These are phyloP conservation scores for Xylaria curta DNA, from an alignment of 495 filamentous ascomycete genomes.

Conservation along the genomic window DNA sequence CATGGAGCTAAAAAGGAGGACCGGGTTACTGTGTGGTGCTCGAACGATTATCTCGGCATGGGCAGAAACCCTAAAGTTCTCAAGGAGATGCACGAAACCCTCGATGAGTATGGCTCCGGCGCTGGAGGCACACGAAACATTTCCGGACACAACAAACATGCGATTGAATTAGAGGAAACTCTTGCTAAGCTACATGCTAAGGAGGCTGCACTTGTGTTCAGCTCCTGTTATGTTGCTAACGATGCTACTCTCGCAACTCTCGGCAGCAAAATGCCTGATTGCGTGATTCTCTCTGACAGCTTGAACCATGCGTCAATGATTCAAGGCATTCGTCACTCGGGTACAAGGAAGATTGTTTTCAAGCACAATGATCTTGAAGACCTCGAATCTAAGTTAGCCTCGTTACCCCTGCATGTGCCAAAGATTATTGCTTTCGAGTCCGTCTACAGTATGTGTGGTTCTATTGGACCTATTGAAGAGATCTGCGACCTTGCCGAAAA, in stretches of 20 bases:
- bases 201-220: conserved; percentile 90
- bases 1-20: conserved; percentile 87
- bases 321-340: conserved; percentile 96
- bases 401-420: conserved; percentile 79
- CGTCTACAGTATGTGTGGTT: conserved; percentile 99
- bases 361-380: conserved; percentile 95
- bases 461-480: conserved; percentile 90
- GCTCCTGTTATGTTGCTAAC: conserved; percentile 97
- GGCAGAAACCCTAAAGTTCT: conserved; percentile 88
- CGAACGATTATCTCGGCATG: conserved; percentile 99
- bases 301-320: conserved; percentile 99
- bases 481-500: conserved; percentile 97
- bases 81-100: conserved; percentile 89
- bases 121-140: conserved; percentile 97
- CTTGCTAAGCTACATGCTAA: conserved; percentile 90
- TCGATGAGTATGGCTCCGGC: conserved; percentile 93
- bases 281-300: conserved; percentile 93
- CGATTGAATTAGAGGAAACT: conserved; percentile 80
- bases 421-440: conserved; percentile 99
- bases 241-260: conserved; percentile 96
- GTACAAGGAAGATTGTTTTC: conserved; percentile 96
- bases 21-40: conserved; percentile 98
- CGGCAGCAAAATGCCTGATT: conserved; percentile 93
- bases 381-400: conserved; percentile 87
- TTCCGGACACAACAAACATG: conserved; percentile 96